A percentile compares a stretch with the other conserved stretches of the same genome.
phyloP scores from a whole-genome alignment of 2,329 filamentous ascomycete genomes.

The Hypoxylon rubiginosum region DNA sequence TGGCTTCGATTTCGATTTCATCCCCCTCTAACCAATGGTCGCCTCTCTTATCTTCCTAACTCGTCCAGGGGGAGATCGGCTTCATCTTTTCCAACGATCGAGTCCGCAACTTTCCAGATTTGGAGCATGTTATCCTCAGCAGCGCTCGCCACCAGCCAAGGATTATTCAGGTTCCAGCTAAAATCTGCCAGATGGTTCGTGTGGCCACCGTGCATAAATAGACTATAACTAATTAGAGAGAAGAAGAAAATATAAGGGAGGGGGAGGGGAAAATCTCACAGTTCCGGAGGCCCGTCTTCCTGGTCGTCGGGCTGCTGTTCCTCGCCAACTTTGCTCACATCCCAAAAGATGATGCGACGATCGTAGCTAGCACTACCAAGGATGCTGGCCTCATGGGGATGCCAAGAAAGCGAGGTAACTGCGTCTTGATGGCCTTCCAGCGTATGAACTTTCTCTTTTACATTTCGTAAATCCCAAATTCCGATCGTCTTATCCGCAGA shows the following conservation, averaged over 20 bases:
- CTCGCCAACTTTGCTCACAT: conserved; percentile 89
- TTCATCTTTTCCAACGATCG: conserved; percentile 83
- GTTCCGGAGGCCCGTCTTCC: conserved; percentile 93
- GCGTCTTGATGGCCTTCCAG: conserved; percentile 89
- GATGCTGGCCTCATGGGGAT: conserved; percentile 89
- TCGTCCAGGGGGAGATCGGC: conserved; percentile 82
- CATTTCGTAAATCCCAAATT: conserved; percentile 93
- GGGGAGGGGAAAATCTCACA: conserved; percentile 70
- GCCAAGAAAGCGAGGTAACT: conserved; percentile 94
- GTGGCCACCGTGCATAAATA: conserved; percentile 99
- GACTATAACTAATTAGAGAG: conserved; percentile 59
- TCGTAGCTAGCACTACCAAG: conserved; percentile 94
- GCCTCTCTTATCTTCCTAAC: conserved; percentile 70
- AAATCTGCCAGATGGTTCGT: conserved; percentile 98
- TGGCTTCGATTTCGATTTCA: neutral
- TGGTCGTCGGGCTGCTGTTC: conserved; percentile 96
- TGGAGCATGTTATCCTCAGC: conserved; percentile 98
- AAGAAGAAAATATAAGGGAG: neutral
- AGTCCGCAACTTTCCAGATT: conserved; percentile 89
- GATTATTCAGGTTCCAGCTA: conserved; percentile 96
- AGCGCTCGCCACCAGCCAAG: conserved; percentile 95
- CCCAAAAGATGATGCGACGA: conserved; percentile 95
- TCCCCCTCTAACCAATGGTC: neutral
- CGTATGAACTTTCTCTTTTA: conserved; percentile 90
- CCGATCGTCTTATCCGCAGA: conserved; percentile 96